These are phyloP conservation scores for Penicillium thymicola DNA, from an alignment of 2,329 filamentous ascomycete genomes.

Conservation along the genomic window DNA sequence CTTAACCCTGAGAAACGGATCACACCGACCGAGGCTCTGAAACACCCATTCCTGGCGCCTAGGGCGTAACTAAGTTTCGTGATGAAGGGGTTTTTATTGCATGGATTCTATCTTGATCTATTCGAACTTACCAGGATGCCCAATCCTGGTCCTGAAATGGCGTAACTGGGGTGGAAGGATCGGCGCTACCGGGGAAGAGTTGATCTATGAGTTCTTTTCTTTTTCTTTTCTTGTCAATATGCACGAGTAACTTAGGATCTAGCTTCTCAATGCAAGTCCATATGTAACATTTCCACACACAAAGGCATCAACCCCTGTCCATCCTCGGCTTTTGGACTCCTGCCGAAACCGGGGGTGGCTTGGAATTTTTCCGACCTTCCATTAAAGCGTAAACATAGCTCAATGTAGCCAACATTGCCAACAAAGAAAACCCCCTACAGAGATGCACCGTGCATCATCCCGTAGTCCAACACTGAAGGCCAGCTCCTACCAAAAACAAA, in stretches of 20 bases:
- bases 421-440: constrained; percentile 1
- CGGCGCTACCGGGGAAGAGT: neutral
- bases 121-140: neutral
- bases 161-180: neutral
- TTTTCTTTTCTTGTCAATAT: neutral
- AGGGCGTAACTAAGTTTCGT: constrained; percentile 16
- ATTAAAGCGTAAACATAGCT: neutral
- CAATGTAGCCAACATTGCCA: neutral
- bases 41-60: constrained; percentile 77
- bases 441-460: neutral
- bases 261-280: neutral
- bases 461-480: neutral
- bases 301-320: neutral
- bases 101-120: neutral
- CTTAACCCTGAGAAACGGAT: constrained; percentile 92
- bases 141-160: neutral
- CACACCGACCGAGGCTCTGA: constrained; percentile 78
- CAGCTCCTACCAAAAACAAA: neutral
- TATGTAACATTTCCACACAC: neutral
- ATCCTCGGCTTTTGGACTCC: neutral
- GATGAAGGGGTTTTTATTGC: neutral
- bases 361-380: neutral
- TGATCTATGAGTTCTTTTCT: neutral
- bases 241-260: neutral
- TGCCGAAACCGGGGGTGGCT: neutral